phyloP scores from a whole-genome alignment of 176 grass and related monocot species.

The Ananas comosus region DNA sequence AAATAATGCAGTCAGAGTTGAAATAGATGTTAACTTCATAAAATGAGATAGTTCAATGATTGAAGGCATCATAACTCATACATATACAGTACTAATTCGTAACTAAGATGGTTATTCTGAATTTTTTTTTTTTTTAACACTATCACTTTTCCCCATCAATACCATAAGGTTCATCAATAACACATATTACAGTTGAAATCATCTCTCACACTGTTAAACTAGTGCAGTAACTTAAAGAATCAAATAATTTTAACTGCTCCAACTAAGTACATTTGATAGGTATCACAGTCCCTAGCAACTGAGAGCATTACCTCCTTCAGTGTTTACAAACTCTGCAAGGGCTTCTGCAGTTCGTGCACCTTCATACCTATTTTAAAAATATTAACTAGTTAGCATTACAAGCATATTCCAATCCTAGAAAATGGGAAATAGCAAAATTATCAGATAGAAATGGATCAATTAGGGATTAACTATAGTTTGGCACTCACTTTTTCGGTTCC shows the following conservation, averaged over 20 bases:
- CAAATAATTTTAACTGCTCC: background rate
- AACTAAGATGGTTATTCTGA: background rate
- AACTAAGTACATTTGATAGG: background rate
- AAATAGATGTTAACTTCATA: background rate
- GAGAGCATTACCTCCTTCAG: conserved; percentile 66
- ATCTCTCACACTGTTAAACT: too few species aligned
- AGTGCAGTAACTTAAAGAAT: background rate
- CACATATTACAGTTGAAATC: too few species aligned
- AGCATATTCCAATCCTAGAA: background rate
- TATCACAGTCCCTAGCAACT: background rate
- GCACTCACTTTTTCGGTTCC: conserved; percentile 78
- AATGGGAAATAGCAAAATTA: conserved; percentile 1
- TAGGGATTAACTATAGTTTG: conserved; percentile 4
- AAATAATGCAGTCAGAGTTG: too few species aligned
- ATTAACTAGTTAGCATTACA: background rate
- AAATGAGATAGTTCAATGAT: background rate
- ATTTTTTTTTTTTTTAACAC: too few species aligned
- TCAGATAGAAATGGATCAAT: background rate
- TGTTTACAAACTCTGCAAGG: conserved; percentile 82
- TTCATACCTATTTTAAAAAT: conserved; percentile 59
- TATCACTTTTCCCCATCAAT: too few species aligned
- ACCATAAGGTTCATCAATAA: too few species aligned
- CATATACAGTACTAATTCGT: background rate
- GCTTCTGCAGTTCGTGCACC: conserved; percentile 62
- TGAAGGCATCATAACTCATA: background rate